Base-by-base conservation (phyloP, 2,329 filamentous ascomycete genomes). In the Xylaria sp. region DNA sequence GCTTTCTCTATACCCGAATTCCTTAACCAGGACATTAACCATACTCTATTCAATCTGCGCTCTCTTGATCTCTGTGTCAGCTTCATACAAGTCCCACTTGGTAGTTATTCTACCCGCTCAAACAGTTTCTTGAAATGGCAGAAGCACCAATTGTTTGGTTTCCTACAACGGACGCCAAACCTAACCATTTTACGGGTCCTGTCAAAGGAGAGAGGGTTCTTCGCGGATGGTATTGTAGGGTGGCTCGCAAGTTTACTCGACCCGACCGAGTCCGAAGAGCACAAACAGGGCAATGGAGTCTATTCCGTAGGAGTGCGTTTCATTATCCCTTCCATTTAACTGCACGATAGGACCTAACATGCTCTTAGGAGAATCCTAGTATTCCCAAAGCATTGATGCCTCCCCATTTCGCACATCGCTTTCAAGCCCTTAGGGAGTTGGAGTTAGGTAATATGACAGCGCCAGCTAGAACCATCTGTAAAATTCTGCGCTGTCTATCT, bases 381-480 rank as follows among this genome's bases (percentile, higher is more conserved):
- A 44, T 44, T 25, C 42, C 49, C 6, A 42, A 13, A 47, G 15
- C 42, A 50, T 17, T 63, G 53, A 29, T 54, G 51, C 45, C 60
- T 51, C 31, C 54, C 27, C 25, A 47, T 55, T 22, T 29, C 62
- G 4, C 56, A 25, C 66, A 66, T 25, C 57, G 55, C 15, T 70
- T 72, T 22, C 62, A 65, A 31, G 45, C 38, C 17, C 63, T 74
- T 1, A 45, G 54, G 25, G 67, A 70, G 11, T 29, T 74, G n/a
- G 68, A 73, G 38, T 27, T 74, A 1, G 63, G 39, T 15, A 70
- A 73, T n/a, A 74, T 74, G 73, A 58, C n/a, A n/a, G 66, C 71
- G 0, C 61, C 64, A 1, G 27, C 54, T 2, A 36, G 51, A 20
- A 68, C 63, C 3, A 39, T 73, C 13, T 63, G 59, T 17, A 68